Base-by-base conservation (phyloP, 164 flowering plant genomes). In the Tetracentron sinense region DNA sequence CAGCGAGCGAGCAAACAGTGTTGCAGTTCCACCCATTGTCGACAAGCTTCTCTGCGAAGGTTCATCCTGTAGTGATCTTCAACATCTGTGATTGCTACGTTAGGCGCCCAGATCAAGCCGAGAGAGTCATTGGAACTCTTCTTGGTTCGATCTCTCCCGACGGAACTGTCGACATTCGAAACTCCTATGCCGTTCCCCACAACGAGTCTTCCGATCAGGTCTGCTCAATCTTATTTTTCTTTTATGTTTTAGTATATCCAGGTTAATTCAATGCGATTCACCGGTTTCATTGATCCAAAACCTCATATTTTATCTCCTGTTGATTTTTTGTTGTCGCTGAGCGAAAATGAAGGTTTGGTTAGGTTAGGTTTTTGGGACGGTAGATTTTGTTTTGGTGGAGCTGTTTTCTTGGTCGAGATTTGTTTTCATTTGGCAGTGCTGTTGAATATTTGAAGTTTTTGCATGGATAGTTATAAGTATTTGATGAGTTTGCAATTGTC, bases 181-280 rank as follows among this genome's bases (percentile, higher is more conserved):
- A 95, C 67, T 92, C 94, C 2, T 95, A 88, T 51, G 96, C 92
- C 30, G 99, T 95, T 49, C 99, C 97, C 29, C 96, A 95, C 79
- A 89, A 79, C 60, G 99, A 89, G 68, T 83, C 81, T 8, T 83
- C 89, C 15, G 97, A 83, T 73, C 91, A 89, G 96, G 97, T 91
- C 20, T 25, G 35, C 29, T 19, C n/a, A n/a, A n/a, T 50, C 60
- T 28, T 42, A 60, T n/a, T n/a, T n/a, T n/a, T n/a, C n/a, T n/a
- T n/a, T n/a, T n/a, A n/a, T n/a, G n/a, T n/a, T n/a, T n/a, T n/a
- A n/a, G 15, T 15, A 48, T 42, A 12, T 28, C 28, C 58, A 23
- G 28, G 1, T 38, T n/a, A 25, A 10, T 8, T 8, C 44, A 4
- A 38, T 38, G 15, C 11, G 14, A 38, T 8, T 38, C 44, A 38